Conservation (phyloP, 2,329 filamentous ascomycete species). For the Cadophora luteo-olivacea region DNA sequence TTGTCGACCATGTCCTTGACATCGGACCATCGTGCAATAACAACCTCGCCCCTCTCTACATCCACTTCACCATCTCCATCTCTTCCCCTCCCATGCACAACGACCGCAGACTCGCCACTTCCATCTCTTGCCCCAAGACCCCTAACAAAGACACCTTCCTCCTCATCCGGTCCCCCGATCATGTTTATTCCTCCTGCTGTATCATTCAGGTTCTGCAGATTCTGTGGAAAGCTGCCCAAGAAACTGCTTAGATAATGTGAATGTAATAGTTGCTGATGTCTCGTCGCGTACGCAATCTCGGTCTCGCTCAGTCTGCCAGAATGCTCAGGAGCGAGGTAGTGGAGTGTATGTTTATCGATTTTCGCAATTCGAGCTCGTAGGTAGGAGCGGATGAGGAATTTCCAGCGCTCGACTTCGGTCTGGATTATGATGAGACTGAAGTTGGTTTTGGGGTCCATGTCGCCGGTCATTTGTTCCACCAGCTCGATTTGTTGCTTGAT, state of each 20-base stretch:
- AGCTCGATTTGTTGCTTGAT: conserved; percentile 73
- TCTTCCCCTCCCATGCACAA: conserved; percentile 74
- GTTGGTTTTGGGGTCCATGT: conserved; percentile 89
- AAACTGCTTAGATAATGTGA: conserved; percentile 88
- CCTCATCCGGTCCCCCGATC: conserved; percentile 85
- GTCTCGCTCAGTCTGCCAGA: conserved; percentile 72
- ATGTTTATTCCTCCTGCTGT: conserved; percentile 88
- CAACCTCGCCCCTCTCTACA: conserved; percentile 46
- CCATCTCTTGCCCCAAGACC: conserved; percentile 65
- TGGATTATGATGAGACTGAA: conserved; percentile 94
- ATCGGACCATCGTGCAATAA: conserved; percentile 41
- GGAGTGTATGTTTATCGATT: conserved; percentile 78
- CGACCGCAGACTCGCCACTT: conserved; percentile 83
- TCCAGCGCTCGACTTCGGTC: conserved; percentile 93
- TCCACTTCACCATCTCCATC: conserved; percentile 67
- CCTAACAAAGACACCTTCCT: conserved; percentile 84
- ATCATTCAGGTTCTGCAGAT: conserved; percentile 87
- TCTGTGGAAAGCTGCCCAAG: conserved; percentile 78
- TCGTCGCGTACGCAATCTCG: conserved; percentile 82
- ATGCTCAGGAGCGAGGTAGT: conserved; percentile 69
- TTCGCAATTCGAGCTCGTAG: conserved; percentile 87
- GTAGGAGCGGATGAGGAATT: conserved; percentile 86
- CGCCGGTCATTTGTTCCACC: conserved; percentile 79
- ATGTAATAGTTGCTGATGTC: conserved; percentile 84
- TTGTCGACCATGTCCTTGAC: conserved; percentile 54